Percentiles rank a stretch among this genome's conserved stretches.
phyloP scores from a whole-genome alignment of 1,284 basidiomycete species.

The Rhodofomes roseus region DNA sequence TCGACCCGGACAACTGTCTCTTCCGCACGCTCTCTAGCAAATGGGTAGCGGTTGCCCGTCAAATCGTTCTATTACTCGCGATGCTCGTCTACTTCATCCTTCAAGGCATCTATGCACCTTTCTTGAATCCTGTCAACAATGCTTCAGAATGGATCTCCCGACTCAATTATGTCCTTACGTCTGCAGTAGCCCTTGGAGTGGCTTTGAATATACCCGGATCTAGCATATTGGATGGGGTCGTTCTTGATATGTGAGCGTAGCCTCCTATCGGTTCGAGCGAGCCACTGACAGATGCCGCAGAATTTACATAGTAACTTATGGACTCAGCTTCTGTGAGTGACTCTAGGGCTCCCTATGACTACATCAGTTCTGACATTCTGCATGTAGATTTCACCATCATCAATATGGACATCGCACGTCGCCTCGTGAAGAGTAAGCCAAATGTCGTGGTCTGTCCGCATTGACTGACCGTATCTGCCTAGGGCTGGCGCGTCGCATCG shows the following conservation, averaged over 20 bases:
- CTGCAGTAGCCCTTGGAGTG: slow-evolving; percentile 58
- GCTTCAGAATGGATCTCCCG: slow-evolving; percentile 74
- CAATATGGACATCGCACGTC: slow-evolving; percentile 45
- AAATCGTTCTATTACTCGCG: slow-evolving; percentile 58
- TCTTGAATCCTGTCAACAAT: slow-evolving; percentile 72
- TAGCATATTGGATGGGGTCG: slow-evolving; percentile 49
- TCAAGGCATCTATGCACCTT: slow-evolving; percentile 63
- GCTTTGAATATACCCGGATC: slow-evolving; percentile 54
- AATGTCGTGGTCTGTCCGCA: background rate
- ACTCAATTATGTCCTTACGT: slow-evolving; percentile 66
- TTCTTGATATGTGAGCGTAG: slow-evolving; percentile 58
- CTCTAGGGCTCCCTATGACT: background rate
- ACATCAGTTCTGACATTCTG: slow-evolving; percentile 9
- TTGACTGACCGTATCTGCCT: slow-evolving; percentile 6
- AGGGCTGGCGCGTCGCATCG: slow-evolving; percentile 62
- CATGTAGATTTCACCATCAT: slow-evolving; percentile 64
- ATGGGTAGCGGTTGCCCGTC: slow-evolving; percentile 56
- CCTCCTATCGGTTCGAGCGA: background rate
- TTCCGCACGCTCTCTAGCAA: slow-evolving; percentile 54
- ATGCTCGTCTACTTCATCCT: slow-evolving; percentile 58
- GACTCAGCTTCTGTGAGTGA: slow-evolving; percentile 54
- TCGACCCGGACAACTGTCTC: slow-evolving; percentile 71
- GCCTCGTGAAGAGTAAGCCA: slow-evolving; percentile 53
- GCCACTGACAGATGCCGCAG: slow-evolving; percentile 29
- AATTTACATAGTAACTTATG: slow-evolving; percentile 66